Evolutionary conservation across 2,329 filamentous ascomycete genomes (phyloP).

Genomic region (Chaetomium globosum): DNA sequence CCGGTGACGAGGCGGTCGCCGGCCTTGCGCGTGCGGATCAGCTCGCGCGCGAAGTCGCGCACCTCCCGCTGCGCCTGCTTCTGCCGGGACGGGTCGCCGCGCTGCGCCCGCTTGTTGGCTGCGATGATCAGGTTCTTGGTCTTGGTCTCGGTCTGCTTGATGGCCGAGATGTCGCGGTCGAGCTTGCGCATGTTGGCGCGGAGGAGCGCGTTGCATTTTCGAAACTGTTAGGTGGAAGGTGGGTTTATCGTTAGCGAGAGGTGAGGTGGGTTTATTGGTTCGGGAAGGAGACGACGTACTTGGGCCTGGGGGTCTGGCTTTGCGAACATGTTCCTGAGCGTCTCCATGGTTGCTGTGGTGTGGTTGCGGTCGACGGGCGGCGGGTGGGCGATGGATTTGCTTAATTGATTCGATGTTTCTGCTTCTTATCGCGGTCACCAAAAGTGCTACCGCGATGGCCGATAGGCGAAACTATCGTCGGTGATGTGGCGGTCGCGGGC

Average conservation of each 20-base stretch:
- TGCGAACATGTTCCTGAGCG: constrained; percentile 81
- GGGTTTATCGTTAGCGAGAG: neutral
- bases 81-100: constrained; percentile 71
- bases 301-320: constrained; percentile 92
- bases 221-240: constrained; percentile 61
- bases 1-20: constrained; percentile 74
- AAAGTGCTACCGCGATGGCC: neutral
- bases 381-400: neutral
- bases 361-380: constrained; percentile 12
- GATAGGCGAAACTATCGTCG: neutral
- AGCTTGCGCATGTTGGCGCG: constrained; percentile 89
- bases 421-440: neutral
- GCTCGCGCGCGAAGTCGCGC: constrained; percentile 83
- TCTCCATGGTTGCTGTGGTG: constrained; percentile 68
- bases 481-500: constrained; percentile 5
- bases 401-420: neutral
- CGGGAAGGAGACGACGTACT: constrained; percentile 60
- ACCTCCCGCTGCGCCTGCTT: constrained; percentile 80
- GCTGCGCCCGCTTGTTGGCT: constrained; percentile 78
- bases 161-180: constrained; percentile 83
- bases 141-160: constrained; percentile 79
- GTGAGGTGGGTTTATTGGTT: constrained; percentile 94
- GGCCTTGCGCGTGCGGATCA: constrained; percentile 80
- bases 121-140: constrained; percentile 82
- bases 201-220: constrained; percentile 92